Evolutionary conservation across 345 rosid genomes (phyloP).

Genomic region (Populus nigra): DNA sequence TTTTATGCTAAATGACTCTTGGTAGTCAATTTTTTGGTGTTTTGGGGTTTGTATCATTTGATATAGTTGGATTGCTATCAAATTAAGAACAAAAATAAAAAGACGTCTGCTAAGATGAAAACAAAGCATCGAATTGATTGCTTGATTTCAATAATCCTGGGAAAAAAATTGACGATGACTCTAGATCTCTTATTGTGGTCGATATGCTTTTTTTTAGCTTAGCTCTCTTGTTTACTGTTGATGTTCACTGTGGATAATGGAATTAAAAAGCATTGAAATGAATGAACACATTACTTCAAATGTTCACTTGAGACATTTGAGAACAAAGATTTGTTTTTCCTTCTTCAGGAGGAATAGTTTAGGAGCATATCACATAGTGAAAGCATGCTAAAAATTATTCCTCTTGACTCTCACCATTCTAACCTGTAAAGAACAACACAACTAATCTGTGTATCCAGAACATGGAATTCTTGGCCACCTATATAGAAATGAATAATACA

Average conservation of each 20-base stretch:
- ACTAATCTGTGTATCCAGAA: no score
- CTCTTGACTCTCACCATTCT: background rate
- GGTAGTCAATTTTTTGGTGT: constrained; percentile 6
- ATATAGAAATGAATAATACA: background rate
- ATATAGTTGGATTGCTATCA: constrained; percentile 6
- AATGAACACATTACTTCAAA: background rate
- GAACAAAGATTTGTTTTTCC: no score
- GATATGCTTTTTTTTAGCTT: background rate
- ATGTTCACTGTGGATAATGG: background rate
- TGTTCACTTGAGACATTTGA: background rate
- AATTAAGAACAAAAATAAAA: background rate
- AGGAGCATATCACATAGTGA: background rate
- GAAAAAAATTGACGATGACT: background rate
- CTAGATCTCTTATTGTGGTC: background rate
- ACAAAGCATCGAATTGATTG: background rate
- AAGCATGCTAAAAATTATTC: background rate
- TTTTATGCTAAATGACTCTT: constrained; percentile 10
- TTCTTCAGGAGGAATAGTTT: no score
- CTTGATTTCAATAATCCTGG: background rate
- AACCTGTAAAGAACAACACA: background rate
- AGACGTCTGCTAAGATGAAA: background rate
- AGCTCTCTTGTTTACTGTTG: constrained; percentile 3
- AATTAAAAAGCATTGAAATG: background rate
- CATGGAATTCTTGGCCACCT: no score
- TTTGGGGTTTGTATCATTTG: constrained; percentile 4